These are phyloP conservation scores for Inga oerstediana DNA, from an alignment of 306 rosid species.

Conservation along the genomic window DNA sequence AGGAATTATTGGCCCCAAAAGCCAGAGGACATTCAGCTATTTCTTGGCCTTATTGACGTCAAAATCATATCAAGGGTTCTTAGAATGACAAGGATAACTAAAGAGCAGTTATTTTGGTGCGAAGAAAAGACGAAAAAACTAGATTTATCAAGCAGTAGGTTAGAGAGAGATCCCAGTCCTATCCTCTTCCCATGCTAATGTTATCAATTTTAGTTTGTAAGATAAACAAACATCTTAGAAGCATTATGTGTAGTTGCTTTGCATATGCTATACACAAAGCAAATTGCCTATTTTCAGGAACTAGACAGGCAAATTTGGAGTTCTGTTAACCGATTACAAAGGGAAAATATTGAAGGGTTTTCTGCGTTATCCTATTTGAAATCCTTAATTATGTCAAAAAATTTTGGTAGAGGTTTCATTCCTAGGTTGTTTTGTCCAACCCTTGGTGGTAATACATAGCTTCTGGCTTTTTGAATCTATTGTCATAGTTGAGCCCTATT, in stretches of 20 bases:
- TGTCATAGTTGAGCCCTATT: not conserved
- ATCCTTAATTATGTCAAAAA: conserved; percentile 15
- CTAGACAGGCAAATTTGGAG: conserved; percentile 8
- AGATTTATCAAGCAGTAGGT: conserved; percentile 57
- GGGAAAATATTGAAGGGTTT: not conserved
- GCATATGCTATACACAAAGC: not conserved
- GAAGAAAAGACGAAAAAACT: conserved; percentile 92
- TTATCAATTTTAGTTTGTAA: not conserved
- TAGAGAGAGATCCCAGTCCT: conserved; percentile 84
- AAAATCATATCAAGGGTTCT: conserved; percentile 72
- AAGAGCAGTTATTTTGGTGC: conserved; percentile 86
- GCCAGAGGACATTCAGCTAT: conserved; percentile 71
- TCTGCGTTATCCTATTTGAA: not conserved
- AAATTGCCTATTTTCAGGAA: not conserved
- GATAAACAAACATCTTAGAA: not conserved
- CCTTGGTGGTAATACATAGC: conserved; percentile 7
- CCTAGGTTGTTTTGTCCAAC: conserved; percentile 30
- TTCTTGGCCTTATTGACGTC: conserved; percentile 70
- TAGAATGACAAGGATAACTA: conserved; percentile 68
- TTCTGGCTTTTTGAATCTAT: conserved; percentile 4
- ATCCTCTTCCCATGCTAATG: conserved; percentile 80
- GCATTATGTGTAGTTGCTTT: not conserved
- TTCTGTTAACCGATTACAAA: not conserved
- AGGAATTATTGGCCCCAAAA: conserved; percentile 72
- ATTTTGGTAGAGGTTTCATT: conserved; percentile 3